These are phyloP conservation scores for Porodaedalea pini DNA, from an alignment of 1,284 basidiomycete species.

Conservation along the genomic window DNA sequence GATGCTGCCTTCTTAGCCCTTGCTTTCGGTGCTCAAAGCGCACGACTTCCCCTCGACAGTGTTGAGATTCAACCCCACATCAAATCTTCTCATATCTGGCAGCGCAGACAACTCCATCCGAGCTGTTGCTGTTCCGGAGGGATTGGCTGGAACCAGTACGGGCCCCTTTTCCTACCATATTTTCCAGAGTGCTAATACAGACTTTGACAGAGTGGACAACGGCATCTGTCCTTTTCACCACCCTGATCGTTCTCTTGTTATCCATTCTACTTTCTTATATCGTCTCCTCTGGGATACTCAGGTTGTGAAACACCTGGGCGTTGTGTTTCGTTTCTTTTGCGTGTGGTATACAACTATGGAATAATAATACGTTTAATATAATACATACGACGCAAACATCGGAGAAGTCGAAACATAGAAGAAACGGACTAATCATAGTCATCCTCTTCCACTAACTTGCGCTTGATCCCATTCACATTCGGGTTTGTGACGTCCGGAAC, in stretches of 20 bases:
- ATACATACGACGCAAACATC: not conserved
- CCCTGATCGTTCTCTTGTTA: slow-evolving; percentile 35
- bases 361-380: slow-evolving; percentile 14
- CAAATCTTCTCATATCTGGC: slow-evolving; percentile 82
- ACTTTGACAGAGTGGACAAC: slow-evolving; percentile 32
- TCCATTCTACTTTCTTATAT: slow-evolving; percentile 26
- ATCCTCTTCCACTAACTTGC: slow-evolving; percentile 79
- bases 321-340: not conserved
- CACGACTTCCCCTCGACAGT: slow-evolving; percentile 95
- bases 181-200: not conserved
- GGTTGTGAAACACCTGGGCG: not conserved
- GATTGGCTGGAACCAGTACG: slow-evolving; percentile 51
- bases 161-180: slow-evolving; percentile 20
- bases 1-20: slow-evolving; percentile 51
- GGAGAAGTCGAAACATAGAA: slow-evolving; percentile 1
- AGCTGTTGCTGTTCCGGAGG: slow-evolving; percentile 70
- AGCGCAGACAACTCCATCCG: slow-evolving; percentile 91
- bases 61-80: slow-evolving; percentile 82
- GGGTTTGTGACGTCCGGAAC: slow-evolving; percentile 38
- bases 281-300: slow-evolving; percentile 10
- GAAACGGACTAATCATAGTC: slow-evolving; percentile 65
- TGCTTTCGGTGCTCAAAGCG: slow-evolving; percentile 85
- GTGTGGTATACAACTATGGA: slow-evolving; percentile 4
- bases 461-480: slow-evolving; percentile 60
- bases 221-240: slow-evolving; percentile 33